These are phyloP conservation scores for Coniochaeta sp. DNA, from an alignment of 2,329 filamentous ascomycete genomes.

Conservation along the genomic window DNA sequence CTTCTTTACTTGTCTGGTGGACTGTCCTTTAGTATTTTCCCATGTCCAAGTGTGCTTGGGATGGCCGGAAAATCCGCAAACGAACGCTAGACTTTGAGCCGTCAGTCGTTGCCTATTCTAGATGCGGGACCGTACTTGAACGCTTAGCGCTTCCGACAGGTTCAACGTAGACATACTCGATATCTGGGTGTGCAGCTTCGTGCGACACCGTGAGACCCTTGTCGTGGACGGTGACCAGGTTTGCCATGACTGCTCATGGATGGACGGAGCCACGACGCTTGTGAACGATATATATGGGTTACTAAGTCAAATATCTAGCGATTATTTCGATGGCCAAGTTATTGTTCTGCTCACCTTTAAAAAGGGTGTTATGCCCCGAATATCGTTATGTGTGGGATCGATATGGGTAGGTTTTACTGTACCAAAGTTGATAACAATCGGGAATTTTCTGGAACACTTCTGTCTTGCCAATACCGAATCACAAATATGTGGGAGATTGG, in stretches of 20 bases:
- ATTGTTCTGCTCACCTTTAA: too few relatives aligned
- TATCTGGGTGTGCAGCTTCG: not conserved
- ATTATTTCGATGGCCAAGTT: too few relatives aligned
- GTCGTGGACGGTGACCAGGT: conserved; percentile 2
- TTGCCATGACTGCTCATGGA: conserved; percentile 4
- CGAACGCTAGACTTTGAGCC: conserved; percentile 11
- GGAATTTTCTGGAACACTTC: too few relatives aligned
- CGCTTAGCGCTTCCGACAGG: not conserved
- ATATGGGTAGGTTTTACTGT: too few relatives aligned
- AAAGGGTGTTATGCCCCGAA: too few relatives aligned
- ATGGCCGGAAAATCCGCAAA: conserved; percentile 18
- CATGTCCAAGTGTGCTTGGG: conserved; percentile 13
- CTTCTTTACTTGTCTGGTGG: not conserved
- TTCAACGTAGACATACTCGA: conserved; percentile 7
- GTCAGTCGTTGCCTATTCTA: not conserved
- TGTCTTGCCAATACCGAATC: too few relatives aligned
- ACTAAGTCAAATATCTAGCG: too few relatives aligned
- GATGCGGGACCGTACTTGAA: not conserved
- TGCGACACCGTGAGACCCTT: conserved; percentile 9
- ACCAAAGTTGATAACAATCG: too few relatives aligned
- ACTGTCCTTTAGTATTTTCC: not conserved
- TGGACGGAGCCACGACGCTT: too few relatives aligned
- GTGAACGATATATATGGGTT: too few relatives aligned
- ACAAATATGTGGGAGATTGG: too few relatives aligned
- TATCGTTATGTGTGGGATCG: too few relatives aligned